Evolutionary conservation across 2,329 filamentous ascomycete species (phyloP), one percentile per base, ranked within the genome.

Genomic region (Trichoderma polysporum): DNA sequence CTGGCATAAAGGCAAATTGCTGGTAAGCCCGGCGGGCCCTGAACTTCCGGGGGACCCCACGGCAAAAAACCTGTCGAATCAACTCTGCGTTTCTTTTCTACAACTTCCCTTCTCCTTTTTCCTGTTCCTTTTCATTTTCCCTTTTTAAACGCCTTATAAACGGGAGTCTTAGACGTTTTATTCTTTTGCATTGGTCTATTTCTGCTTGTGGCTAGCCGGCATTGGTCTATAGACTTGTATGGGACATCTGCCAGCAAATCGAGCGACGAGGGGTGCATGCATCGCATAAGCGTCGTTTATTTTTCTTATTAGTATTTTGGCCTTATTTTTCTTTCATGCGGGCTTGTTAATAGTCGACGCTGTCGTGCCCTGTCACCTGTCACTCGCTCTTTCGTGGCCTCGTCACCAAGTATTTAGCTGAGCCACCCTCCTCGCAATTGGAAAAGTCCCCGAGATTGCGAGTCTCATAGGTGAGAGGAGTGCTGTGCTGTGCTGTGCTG

Each of bases 311-410:
- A 17, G 19, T 45, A 45, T 52, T 61, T 61, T 39, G 58, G 58
- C 33, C 33, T 19, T 5, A 41, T 45, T 45, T 39, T 45, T 25
- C 17, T 12, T 62, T 53, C 22, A 52, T 52, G 59, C 47, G 59
- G 59, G 49, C n/a, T 62, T 62, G n/a, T 53, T 41, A n/a, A n/a
- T n/a, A 53, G 59, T 62, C 33, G 49, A 62, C 47, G 59, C 59
- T 31, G 4, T 37, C 15, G 59, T 53, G 49, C 59, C 59, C 59
- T 52, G 52, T 52, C 47, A 52, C 25, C 59, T 50, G 33, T 62
- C 49, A 37, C 33, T 39, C 59, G 27, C 59, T 41, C 17, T 39
- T 31, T 52, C 45, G 45, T 37, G 58, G 27, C 15, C 39, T 39
- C 17, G 31, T 41, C 47, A 29, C 33, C 31, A 10, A 62, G 25